Evolutionary conservation across 805 yeast species (phyloP), one percentile per base, ranked within the genome.

Genomic region (Yamadazyma phyllophila): DNA sequence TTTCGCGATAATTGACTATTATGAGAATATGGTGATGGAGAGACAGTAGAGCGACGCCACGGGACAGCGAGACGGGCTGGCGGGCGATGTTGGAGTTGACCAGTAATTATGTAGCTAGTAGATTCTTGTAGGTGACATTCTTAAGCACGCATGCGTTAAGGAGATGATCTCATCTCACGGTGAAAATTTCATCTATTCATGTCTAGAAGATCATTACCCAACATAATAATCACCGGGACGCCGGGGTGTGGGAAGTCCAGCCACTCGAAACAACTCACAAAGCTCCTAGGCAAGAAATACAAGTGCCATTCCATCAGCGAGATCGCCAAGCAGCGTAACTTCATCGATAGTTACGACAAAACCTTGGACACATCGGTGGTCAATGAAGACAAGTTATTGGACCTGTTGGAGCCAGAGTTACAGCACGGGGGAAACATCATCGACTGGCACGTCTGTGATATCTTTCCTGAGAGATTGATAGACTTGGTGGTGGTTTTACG

Each of bases 381-480:
- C 4, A 97, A 94, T 66, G 99, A 92, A 58, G 98, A 94, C 59
- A 83, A 81, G 60, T 71, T 92, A 11, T 66, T 90, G 47, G 98
- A 94, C 62, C 79, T 80, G 17, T 65, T 94, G 41, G 97, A 91
- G 62, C 83, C 84, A 6, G 77, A 84, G 33, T 71, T 91, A 40
- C 85, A 84, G 43, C 71, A 80, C 51, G 99, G 99, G n/a, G 96
- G 95, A 1, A 74, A 77, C n/a, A 71, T 94, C 7, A 75, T 94
- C 10, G 99, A 94, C 65, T 94, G 99, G 99, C 99, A 94, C 62
- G 94, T 92, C 37, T 89, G 96, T 66, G 99, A 94, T 59, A 80
- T 88, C 15, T 92, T 94, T 60, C 98, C 98, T 1, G 98, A 90
- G 61, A 72, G 95, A 54, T 77, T 89, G 62, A 87, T 94, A 42